Evolutionary conservation across 768 basidiomycete genomes (phyloP), one percentile per base, ranked within the genome.

Genomic region (Glaciozyma antarctica): DNA sequence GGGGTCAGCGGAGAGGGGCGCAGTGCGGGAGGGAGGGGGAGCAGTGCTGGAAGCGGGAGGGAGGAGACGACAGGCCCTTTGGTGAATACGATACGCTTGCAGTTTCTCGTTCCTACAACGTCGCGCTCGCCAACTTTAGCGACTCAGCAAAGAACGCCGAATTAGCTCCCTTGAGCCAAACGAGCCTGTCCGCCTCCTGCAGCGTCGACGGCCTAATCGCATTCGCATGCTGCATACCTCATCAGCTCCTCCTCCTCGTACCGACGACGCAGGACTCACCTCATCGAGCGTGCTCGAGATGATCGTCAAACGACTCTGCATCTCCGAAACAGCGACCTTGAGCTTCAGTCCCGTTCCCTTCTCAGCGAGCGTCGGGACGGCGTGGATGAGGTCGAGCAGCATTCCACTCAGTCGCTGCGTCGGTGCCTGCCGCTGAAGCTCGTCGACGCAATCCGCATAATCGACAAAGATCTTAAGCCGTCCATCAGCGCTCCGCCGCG

Each of bases 401-500:
- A 24, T 95, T 78, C 75, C 90, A 85, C 7, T 80, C 63, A 93
- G 78, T 21, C 94, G 79, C 72, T 90, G 88, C 73, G 87, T 88
- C 52, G 94, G 80, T 28, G 93, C 88, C 3, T 88, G 85, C 10
- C 89, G 88, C 10, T 88, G 85, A 73, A 89, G 88, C 75, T 94
- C 5, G 28, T 22, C 24, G 93, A 53, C 93, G 80, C 12, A 89
- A 87, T 93, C 62, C 58, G 86, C 84, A 78, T 95, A 99, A 76
- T 97, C 91, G 72, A 97, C 76, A 60, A 95, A 78, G 21, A 92
- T 91, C 64, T 93, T 78, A 3, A 86, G 85, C n/a, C 71, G 93
- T 90, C 1, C 1, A 8, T n/a, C 28, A 15, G 22, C 5, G 41
- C 24, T 24, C 6, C n/a, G 19, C 21, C 19, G 15, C 38, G 21